These are phyloP conservation scores for Eucalyptus brandiana DNA, from an alignment of 345 rosid species.

Conservation along the genomic window DNA sequence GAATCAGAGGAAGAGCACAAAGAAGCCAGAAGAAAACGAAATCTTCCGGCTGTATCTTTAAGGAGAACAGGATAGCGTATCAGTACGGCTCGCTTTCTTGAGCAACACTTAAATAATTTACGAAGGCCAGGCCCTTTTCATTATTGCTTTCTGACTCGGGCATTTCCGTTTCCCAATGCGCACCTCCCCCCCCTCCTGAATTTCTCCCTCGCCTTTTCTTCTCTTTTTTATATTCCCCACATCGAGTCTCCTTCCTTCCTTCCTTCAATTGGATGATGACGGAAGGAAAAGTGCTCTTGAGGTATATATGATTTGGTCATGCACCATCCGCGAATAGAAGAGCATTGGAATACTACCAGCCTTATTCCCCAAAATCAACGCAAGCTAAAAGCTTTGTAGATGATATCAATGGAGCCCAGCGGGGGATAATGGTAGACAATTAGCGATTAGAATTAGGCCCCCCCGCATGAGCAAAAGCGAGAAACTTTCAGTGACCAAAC, in stretches of 20 bases:
- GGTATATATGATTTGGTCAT: neutral
- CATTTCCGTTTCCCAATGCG: slow-evolving; percentile 33
- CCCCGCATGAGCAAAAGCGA: neutral
- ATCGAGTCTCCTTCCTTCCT: neutral
- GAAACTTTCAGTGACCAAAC: neutral
- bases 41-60: slow-evolving; percentile 10
- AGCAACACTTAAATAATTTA: neutral
- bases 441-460: neutral
- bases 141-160: slow-evolving; percentile 55
- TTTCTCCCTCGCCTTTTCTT: neutral
- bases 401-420: neutral
- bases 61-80: slow-evolving; percentile 14
- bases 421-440: neutral
- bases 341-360: neutral
- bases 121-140: slow-evolving; percentile 1
- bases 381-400: neutral
- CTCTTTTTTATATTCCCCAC: neutral
- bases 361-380: neutral
- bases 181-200: neutral
- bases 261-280: neutral
- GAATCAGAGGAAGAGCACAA: neutral
- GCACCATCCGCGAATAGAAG: neutral
- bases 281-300: neutral
- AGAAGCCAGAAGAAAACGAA: neutral
- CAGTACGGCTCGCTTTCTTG: slow-evolving; percentile 9